Evolutionary conservation across 768 basidiomycete genomes (phyloP).

Genomic region (Tricholoma flavovirens): DNA sequence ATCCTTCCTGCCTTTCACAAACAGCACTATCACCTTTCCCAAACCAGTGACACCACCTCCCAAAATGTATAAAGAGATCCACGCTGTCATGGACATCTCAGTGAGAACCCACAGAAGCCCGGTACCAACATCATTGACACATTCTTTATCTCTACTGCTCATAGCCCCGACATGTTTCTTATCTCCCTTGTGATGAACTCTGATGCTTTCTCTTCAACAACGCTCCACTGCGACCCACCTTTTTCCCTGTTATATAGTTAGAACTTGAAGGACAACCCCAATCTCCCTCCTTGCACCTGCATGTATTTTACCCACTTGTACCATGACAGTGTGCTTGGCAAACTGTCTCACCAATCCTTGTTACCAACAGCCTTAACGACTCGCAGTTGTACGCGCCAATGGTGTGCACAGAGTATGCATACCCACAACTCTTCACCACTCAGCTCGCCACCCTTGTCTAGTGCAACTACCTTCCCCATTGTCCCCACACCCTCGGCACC

Average conservation of each 20-base stretch:
- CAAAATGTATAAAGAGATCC: not conserved
- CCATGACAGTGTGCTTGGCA: not conserved
- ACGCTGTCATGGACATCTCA: not conserved
- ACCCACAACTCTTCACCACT: not conserved
- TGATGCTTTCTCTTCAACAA: not conserved
- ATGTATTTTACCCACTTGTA: not conserved
- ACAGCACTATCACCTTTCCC: not conserved
- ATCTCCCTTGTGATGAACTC: not conserved
- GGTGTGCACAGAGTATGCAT: constrained; percentile 24
- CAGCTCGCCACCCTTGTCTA: not conserved
- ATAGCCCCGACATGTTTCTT: not conserved
- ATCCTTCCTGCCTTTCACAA: not conserved
- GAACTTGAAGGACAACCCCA: not conserved
- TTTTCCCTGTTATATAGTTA: not conserved
- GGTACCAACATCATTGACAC: not conserved
- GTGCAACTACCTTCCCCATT: not conserved
- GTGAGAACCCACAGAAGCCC: not conserved
- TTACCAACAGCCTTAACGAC: not conserved
- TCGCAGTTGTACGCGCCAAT: not conserved
- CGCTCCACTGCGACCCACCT: not conserved
- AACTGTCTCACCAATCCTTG: not conserved
- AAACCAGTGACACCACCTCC: not conserved
- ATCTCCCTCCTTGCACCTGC: not conserved
- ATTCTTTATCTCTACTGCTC: too few relatives aligned
- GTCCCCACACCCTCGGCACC: not conserved